Evolutionary conservation across 768 basidiomycete genomes (phyloP), one percentile per base, ranked within the genome.

Genomic region (Collybiopsis confluens): DNA sequence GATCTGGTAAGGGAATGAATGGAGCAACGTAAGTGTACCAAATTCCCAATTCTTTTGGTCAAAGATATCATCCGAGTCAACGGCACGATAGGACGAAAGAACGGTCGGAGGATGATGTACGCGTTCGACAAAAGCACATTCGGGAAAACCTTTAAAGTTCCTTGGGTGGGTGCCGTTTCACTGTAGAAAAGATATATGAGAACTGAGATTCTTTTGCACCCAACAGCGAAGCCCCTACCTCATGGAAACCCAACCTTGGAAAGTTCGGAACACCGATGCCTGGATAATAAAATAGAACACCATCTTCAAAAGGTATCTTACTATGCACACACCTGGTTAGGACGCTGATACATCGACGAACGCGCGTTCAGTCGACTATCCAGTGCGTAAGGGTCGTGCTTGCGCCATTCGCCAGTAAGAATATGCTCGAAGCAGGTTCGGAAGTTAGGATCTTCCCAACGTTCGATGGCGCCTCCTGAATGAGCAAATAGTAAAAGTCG

Each of bases 101-200:
- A 90, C 0, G 89, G 89, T 16, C 89, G 78, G 3, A 92, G 73
- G 30, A 90, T 84, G 56, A 78, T 74, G 64, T 90, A 90, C 0
- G 86, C 79, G 54, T 86, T 90, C 7, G 85, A 82, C 8, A 90
- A 66, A n/a, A 73, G 60, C 30, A 90, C 75, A 56, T 82, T 76
- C 1, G 89, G 88, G 66, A 81, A 89, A 28, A 90, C 83, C 56
- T 72, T 78, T 20, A 88, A 67, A 1, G 85, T 88, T 38, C 89
- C 89, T 62, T 90, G 77, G 1, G 71, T 77, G 0, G 88, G 88
- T 1, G 73, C 84, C 8, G 82, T 90, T 59, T 86, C 80, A 57
- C 81, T 83, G 37, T 45, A 23, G 9, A 28, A n/a, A n/a, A n/a
- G n/a, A n/a, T n/a, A n/a, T n/a, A n/a, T n/a, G n/a, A n/a, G n/a